Evolutionary conservation across 306 rosid species (phyloP), one percentile per base, ranked within the genome.

Genomic region (Gastrolobium bilobum): DNA sequence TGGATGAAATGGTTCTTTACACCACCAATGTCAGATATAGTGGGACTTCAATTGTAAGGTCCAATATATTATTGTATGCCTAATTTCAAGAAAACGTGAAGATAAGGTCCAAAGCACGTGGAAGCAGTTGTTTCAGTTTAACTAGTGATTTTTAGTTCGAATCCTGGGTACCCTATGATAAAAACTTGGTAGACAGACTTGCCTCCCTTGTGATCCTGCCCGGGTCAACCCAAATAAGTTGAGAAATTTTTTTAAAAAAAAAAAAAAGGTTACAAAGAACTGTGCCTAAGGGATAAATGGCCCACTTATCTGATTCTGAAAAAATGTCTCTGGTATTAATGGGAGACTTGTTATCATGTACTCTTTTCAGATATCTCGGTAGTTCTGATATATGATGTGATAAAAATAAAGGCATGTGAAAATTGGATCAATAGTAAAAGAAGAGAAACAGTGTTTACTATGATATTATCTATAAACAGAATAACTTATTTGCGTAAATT

Each of bases 401-500:
- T 33, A 33, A 15, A 72, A 9, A 26, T 5, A 40, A 13, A 46
- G 52, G 44, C 34, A 14, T 74, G 11, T 47, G 46, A 53, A 56
- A 53, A 4, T 73, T 30, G 3, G 37, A 46, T 47, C 80, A 51
- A 5, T 76, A 13, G 11, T 35, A 29, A 56, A 44, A 47, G 10
- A 46, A 29, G 63, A 43, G 44, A 66, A 38, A 14, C n/a, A 0
- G 2, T 11, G 31, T 51, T 66, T n/a, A 8, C 10, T 56, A n/a
- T 39, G 62, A 4, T 35, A 11, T 30, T 67, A 15, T 20, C 31
- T 42, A 30, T 60, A 59, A 61, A 61, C 48, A 29, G 15, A 50
- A 29, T 53, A 72, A 31, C 50, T 60, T 71, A 64, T 51, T 72
- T 71, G 4, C 33, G 40, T 63, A 42, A 64, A 65, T 70, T 37